Percentiles rank a stretch among this genome's conserved stretches.
Conservation (phyloP, 192 early-diverging fungal species). For the Coemansia sp. region DNA sequence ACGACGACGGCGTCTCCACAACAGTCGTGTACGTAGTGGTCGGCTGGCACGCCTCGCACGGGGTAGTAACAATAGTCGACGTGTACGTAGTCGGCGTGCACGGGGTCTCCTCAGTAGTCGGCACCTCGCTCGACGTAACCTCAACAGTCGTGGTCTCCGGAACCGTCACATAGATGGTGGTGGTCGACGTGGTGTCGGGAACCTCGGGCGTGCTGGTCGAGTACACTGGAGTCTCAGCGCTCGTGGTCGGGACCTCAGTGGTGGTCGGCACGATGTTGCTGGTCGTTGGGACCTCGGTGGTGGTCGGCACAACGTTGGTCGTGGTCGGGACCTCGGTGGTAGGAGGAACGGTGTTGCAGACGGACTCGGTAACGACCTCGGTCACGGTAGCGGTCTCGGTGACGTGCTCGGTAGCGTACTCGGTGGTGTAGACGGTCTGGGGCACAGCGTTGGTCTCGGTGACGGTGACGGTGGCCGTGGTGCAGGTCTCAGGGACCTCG, state of each 20-base stretch:
- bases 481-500: conserved; percentile 23
- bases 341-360: conserved; percentile 17
- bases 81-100: conserved; percentile 29
- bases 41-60: conserved; percentile 25
- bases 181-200: conserved; percentile 12
- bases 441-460: conserved; percentile 12
- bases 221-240: not conserved
- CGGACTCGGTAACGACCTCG: conserved; percentile 19
- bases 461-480: conserved; percentile 37
- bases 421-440: conserved; percentile 26
- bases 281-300: not conserved
- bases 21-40: conserved; percentile 17
- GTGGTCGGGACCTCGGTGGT: conserved; percentile 9
- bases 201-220: not conserved
- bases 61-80: conserved; percentile 18
- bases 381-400: conserved; percentile 36
- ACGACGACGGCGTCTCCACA: conserved; percentile 12
- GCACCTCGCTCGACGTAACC: conserved; percentile 3
- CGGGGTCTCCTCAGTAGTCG: conserved; percentile 16
- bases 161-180: conserved; percentile 18
- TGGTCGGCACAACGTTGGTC: not conserved
- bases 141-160: conserved; percentile 5
- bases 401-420: conserved; percentile 3
- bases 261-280: not conserved
- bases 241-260: not conserved